Conservation (phyloP, 768 basidiomycete genomes). For the Mycena venus region DNA sequence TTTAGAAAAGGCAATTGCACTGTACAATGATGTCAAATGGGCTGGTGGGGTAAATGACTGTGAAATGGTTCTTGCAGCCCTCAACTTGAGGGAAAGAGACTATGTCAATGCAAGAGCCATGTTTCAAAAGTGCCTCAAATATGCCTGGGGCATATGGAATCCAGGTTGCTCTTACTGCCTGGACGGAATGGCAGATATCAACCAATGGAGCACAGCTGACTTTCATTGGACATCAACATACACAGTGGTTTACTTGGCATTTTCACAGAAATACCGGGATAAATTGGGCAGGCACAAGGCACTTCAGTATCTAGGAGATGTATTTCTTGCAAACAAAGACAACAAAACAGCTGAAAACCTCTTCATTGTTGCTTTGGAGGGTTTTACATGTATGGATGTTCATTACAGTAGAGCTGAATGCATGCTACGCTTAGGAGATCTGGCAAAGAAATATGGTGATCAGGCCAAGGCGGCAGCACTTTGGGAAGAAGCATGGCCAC, state of each 20-base stretch:
- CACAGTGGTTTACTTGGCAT: neutral
- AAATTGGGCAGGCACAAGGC: neutral
- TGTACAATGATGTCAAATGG: neutral
- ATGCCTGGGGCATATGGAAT: neutral
- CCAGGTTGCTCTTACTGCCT: neutral
- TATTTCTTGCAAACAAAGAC: neutral
- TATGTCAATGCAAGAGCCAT: neutral
- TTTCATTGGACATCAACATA: neutral
- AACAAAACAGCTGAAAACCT: neutral
- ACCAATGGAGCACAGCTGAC: neutral
- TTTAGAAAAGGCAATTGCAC: neutral
- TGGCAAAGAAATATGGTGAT: neutral
- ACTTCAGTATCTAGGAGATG: too few species aligned
- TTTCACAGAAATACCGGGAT: neutral
- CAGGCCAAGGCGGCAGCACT: neutral
- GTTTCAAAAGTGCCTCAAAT: neutral
- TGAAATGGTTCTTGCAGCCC: neutral
- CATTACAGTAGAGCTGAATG: too few species aligned
- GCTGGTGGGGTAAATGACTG: neutral
- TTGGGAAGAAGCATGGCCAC: neutral
- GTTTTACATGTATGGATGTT: too few species aligned
- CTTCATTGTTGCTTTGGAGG: neutral
- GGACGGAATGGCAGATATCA: neutral
- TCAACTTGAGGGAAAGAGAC: too few species aligned
- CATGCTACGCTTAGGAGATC: neutral